Percentiles rank a stretch among this genome's conserved stretches.
These are phyloP conservation scores for Skeletonema costatum DNA, from an alignment of 108 stramenopile genomes.

Conservation along the genomic window DNA sequence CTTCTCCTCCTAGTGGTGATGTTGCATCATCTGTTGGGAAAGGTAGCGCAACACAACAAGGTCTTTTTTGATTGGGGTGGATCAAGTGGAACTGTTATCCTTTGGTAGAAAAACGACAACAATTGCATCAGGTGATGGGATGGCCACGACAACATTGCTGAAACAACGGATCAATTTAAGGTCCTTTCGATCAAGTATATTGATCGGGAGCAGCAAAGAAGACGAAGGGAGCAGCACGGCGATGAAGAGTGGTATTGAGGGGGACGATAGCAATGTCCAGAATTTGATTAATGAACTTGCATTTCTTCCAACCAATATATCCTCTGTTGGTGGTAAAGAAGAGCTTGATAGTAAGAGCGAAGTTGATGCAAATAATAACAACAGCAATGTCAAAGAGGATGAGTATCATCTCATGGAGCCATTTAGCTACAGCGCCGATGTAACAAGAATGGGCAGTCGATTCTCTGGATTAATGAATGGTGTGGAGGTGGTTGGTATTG, in stretches of 20 bases:
- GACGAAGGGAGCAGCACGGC: not conserved
- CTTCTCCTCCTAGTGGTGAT: not conserved
- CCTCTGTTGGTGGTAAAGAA: not conserved
- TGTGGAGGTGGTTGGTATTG: slow-evolving; percentile 24
- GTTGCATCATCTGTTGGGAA: slow-evolving; percentile 3
- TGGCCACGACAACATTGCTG: not conserved
- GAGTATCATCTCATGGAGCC: slow-evolving; percentile 38
- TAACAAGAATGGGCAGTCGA: slow-evolving; percentile 18
- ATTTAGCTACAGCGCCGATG: slow-evolving; percentile 40
- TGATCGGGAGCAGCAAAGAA: not conserved
- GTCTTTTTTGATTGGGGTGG: slow-evolving; percentile 19
- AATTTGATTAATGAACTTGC: not conserved
- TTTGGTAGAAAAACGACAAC: slow-evolving; percentile 23
- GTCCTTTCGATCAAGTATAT: slow-evolving; percentile 19
- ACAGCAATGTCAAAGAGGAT: not conserved
- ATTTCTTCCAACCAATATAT: not conserved
- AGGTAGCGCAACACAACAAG: not conserved
- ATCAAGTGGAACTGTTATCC: slow-evolving; percentile 30
- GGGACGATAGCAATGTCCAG: not conserved
- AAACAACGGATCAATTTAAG: slow-evolving; percentile 19
- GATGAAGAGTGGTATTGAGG: not conserved
- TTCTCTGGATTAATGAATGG: slow-evolving; percentile 33
- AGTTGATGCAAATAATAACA: not conserved
- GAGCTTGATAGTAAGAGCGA: not conserved
- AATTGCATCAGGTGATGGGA: not conserved